Evolutionary conservation across 2,329 filamentous ascomycete genomes (phyloP).

Genomic region (Moelleriella libera): DNA sequence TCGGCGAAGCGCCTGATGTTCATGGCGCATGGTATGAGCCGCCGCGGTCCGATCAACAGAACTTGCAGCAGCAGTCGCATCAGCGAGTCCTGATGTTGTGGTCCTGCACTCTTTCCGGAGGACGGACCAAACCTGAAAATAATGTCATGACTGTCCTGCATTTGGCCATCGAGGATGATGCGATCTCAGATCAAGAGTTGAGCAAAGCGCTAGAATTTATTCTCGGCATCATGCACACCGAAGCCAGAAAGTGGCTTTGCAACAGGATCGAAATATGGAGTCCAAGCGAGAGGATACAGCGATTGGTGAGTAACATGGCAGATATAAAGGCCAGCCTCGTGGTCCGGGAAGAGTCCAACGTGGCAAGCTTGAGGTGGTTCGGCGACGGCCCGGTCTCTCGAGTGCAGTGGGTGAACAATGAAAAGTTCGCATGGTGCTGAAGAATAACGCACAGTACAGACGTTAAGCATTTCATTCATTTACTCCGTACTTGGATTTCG

Average conservation of each 20-base stretch:
- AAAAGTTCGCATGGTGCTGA: constrained; percentile 68
- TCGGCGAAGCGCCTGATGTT: constrained; percentile 38
- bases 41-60: constrained; percentile 10
- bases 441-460: not conserved
- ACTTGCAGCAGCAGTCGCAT: constrained; percentile 16
- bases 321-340: constrained; percentile 35
- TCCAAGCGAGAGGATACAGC: constrained; percentile 40
- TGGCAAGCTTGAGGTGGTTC: constrained; percentile 61
- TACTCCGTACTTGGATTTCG: not conserved
- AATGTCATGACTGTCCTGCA: constrained; percentile 60
- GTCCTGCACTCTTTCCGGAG: constrained; percentile 51
- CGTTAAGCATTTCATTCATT: not conserved
- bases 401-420: constrained; percentile 60
- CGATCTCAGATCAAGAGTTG: constrained; percentile 25
- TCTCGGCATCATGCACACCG: constrained; percentile 48
- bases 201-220: constrained; percentile 44
- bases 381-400: constrained; percentile 34
- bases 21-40: constrained; percentile 57
- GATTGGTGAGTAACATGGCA: constrained; percentile 27
- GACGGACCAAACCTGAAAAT: constrained; percentile 34
- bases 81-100: constrained; percentile 61
- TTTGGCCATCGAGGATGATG: constrained; percentile 47
- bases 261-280: constrained; percentile 72
- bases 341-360: constrained; percentile 49
- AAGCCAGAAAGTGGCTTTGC: constrained; percentile 61